Evolutionary conservation across 805 yeast species (phyloP), one percentile per base, ranked within the genome.

Genomic region (Pichia heedii): DNA sequence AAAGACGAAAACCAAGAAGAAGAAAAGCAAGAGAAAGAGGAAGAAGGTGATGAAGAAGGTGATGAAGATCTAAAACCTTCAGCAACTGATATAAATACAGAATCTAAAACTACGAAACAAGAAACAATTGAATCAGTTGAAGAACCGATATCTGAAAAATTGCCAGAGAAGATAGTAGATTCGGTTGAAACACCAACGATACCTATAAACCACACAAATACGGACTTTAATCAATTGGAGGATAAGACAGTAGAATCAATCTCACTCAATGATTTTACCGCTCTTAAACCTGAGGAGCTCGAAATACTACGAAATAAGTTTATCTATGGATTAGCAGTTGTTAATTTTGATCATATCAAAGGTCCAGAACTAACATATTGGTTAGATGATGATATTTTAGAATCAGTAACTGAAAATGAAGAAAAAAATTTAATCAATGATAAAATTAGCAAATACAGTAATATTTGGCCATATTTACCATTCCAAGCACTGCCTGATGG

Each of bases 401-500:
- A 40, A 11, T 30, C 16, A 7, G 16, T 33, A 10, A 22, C 26
- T 2, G 34, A 33, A 1, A 12, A 18, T 1, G 18, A 33, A 16
- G 18, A 33, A 5, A 27, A 38, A 16, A 30, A 39, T 15, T 60
- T 64, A 42, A 50, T 58, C 0, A 20, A 45, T 7, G 53, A 46
- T 5, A 66, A 62, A 33, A 52, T 58, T 30, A 64, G 64, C 20
- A 62, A 65, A 35, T 57, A 57, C 22, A 53, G 61, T 15, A 54
- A 64, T 3, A 64, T 83, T 18, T 93, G 96, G 89, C 88, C 93
- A 11, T 79, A 81, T 55, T 63, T 93, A 35, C 94, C 98, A 3
- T 93, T 93, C 57, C 97, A 89, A 58, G 95, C 96, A 2, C 66
- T 93, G 20, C 97, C 98, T 0, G 98, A 93, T 63, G 97, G 97